phyloP scores from a whole-genome alignment of 257 asterid genomes.

The Nemophila menziesii region DNA sequence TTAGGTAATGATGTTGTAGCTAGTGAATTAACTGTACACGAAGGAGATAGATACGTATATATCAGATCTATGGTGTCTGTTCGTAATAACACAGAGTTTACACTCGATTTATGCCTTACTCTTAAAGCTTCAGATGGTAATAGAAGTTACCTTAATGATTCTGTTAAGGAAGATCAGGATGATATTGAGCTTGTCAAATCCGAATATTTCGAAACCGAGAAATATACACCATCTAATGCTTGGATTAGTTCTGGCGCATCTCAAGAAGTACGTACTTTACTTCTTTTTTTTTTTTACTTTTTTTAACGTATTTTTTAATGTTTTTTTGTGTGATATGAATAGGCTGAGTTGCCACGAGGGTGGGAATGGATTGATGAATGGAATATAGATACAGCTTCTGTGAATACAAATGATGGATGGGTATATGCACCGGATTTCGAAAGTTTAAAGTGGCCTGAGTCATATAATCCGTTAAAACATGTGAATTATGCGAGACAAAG shows the following conservation, averaged over 20 bases:
- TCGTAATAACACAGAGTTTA: slow-evolving; percentile 57
- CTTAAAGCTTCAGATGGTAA: slow-evolving; percentile 31
- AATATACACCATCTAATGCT: slow-evolving; percentile 37
- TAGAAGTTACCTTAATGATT: slow-evolving; percentile 17
- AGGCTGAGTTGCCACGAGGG: slow-evolving; percentile 70
- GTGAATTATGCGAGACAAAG: slow-evolving; percentile 68
- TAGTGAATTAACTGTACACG: slow-evolving; percentile 75
- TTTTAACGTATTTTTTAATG: background rate
- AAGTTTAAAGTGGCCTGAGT: slow-evolving; percentile 78
- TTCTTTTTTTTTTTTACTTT: background rate
- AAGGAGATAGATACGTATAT: slow-evolving; percentile 61
- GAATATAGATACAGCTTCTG: slow-evolving; percentile 60
- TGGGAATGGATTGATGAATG: slow-evolving; percentile 89
- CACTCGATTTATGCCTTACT: slow-evolving; percentile 60
- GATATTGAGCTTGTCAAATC: slow-evolving; percentile 32
- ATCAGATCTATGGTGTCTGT: slow-evolving; percentile 85
- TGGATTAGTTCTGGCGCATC: slow-evolving; percentile 47
- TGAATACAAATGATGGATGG: slow-evolving; percentile 78
- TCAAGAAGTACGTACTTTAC: slow-evolving; percentile 36
- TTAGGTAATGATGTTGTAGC: slow-evolving; percentile 72
- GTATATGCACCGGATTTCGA: slow-evolving; percentile 70
- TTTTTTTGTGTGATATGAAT: slow-evolving; percentile 16
- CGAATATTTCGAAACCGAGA: slow-evolving; percentile 72
- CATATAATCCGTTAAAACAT: slow-evolving; percentile 37
- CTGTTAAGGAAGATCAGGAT: slow-evolving; percentile 18